Base-by-base conservation (phyloP, 148 eudicot genomes). In the Rheum nobile region DNA sequence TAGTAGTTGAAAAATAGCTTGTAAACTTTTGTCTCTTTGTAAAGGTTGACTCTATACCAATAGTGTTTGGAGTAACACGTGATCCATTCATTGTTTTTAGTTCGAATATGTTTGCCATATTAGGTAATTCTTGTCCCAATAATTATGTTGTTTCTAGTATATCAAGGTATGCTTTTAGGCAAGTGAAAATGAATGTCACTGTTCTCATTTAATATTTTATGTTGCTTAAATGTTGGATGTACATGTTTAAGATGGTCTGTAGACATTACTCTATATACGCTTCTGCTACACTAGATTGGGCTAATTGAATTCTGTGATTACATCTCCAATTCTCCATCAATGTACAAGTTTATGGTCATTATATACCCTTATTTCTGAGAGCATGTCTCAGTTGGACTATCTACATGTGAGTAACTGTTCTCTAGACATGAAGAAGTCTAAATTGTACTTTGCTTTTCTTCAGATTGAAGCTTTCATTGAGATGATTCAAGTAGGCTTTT, bases 31-130 rank as follows among this genome's bases (percentile, higher is more conserved):
- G 41, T 70, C 67, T 73, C 73, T 65, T 41, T 55, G 75, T 78
- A 73, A 80, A 94, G 98, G 98, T 91, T 72, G 98, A 94, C 87
- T 94, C 98, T 14, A 94, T 94, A 89, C 98, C 97, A 72, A n/a
- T n/a, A n/a, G n/a, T n/a, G n/a, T n/a, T n/a, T n/a, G n/a, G n/a
- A n/a, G n/a, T n/a, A n/a, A n/a, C n/a, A n/a, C n/a, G n/a, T n/a
- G n/a, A n/a, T n/a, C n/a, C n/a, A n/a, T n/a, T n/a, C n/a, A n/a
- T n/a, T n/a, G n/a, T n/a, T n/a, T n/a, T n/a, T n/a, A n/a, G n/a
- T n/a, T n/a, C n/a, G n/a, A n/a, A n/a, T n/a, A n/a, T n/a, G n/a
- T n/a, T n/a, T n/a, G n/a, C n/a, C n/a, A n/a, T n/a, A n/a, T n/a
- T n/a, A n/a, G n/a, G 98, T 89, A 78, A 55, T 29, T 67, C 32